Conservation (phyloP, 2,329 filamentous ascomycete genomes). For the Penicillium sp. region DNA sequence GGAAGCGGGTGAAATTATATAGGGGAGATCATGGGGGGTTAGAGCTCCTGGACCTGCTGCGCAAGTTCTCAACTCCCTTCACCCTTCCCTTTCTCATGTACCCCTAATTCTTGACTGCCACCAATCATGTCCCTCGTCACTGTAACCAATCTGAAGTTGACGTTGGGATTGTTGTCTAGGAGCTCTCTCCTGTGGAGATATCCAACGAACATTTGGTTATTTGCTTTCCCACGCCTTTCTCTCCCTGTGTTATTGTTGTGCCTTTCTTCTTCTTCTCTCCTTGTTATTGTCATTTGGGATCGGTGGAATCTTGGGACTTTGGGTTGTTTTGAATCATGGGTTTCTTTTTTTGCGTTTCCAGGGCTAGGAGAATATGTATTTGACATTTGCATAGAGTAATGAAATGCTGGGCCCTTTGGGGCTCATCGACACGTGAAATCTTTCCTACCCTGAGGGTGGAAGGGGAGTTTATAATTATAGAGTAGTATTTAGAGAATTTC, state of each 20-base stretch:
- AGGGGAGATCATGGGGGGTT: background rate
- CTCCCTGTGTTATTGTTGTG: background rate
- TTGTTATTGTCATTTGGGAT: slow-evolving; percentile 7
- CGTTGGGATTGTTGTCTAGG: background rate
- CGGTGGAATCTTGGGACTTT: slow-evolving; percentile 17
- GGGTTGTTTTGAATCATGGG: slow-evolving; percentile 23
- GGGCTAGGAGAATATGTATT: slow-evolving; percentile 18
- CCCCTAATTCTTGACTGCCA: background rate
- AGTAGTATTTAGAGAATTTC: background rate
- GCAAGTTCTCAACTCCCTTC: background rate
- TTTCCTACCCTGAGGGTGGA: background rate
- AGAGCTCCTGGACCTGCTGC: background rate
- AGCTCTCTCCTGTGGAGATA: background rate
- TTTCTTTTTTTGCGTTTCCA: slow-evolving; percentile 5
- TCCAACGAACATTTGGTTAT: background rate
- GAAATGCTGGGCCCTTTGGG: slow-evolving; percentile 8
- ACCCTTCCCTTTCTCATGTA: background rate
- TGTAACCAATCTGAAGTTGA: background rate
- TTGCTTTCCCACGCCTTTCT: background rate
- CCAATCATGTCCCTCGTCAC: background rate
- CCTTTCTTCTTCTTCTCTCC: background rate
- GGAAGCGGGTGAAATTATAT: background rate
- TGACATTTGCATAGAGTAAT: slow-evolving; percentile 25
- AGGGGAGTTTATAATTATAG: background rate
- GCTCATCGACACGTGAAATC: background rate